Conservation (phyloP, 768 basidiomycete species). For the Kwoniella europaea region DNA sequence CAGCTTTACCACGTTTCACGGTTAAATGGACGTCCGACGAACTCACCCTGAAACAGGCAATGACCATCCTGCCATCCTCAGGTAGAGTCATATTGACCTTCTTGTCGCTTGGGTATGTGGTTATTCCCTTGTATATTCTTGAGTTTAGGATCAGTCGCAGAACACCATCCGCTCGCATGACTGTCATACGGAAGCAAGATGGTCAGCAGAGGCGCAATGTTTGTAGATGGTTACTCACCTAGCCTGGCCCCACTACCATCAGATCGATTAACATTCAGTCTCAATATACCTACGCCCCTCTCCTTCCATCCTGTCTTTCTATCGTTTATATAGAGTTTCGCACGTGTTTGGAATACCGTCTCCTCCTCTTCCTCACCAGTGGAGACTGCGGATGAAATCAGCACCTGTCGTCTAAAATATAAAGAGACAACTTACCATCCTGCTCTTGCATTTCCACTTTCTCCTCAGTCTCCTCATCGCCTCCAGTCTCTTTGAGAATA, state of each 20-base stretch:
- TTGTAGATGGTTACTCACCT: constrained; percentile 42
- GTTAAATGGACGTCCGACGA: too few species aligned
- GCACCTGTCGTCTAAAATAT: not conserved
- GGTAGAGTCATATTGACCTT: constrained; percentile 49
- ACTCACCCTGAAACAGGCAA: constrained; percentile 52
- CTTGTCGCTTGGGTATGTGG: constrained; percentile 52
- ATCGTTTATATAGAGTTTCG: constrained; percentile 58
- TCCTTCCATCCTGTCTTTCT: constrained; percentile 57
- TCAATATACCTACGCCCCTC: constrained; percentile 57
- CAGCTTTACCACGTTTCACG: not conserved
- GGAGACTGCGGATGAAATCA: constrained; percentile 41
- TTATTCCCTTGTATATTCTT: constrained; percentile 57
- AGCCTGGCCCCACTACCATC: constrained; percentile 55
- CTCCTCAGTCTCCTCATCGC: constrained; percentile 40
- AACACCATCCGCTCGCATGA: constrained; percentile 61
- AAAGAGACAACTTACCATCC: constrained; percentile 51
- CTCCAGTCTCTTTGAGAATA: constrained; percentile 38
- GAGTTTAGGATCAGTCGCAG: constrained; percentile 59
- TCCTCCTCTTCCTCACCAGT: constrained; percentile 61
- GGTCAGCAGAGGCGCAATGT: not conserved
- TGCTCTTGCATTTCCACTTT: constrained; percentile 57
- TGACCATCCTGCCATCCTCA: constrained; percentile 42
- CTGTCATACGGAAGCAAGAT: constrained; percentile 29
- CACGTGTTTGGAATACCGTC: constrained; percentile 56
- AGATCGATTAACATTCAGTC: constrained; percentile 53